These are phyloP conservation scores for Agastache rugosa DNA, from an alignment of 257 asterid genomes.

Conservation along the genomic window DNA sequence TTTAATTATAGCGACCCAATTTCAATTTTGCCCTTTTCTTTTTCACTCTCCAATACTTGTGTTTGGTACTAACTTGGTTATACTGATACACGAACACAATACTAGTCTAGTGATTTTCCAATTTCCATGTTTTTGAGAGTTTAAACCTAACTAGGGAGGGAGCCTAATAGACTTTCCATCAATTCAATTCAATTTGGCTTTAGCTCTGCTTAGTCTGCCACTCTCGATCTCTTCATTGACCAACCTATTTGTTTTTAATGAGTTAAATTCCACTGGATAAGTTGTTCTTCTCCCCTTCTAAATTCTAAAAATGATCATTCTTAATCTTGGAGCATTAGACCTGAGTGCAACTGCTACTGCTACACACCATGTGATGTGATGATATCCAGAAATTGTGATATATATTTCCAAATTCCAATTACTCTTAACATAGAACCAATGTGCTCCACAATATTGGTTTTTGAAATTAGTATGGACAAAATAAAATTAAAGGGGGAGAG, in stretches of 20 bases:
- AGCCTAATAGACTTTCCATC: no score
- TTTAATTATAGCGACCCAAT: background rate
- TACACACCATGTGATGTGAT: background rate
- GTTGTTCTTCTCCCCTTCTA: background rate
- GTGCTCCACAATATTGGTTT: background rate
- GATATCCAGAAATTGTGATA: slow-evolving; percentile 9
- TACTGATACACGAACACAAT: no score
- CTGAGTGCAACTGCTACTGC: background rate
- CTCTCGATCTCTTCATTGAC: background rate
- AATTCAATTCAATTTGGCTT: background rate
- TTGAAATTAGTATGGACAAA: background rate
- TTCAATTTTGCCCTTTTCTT: no score
- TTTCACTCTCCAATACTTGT: no score
- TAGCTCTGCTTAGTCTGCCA: slow-evolving; percentile 7
- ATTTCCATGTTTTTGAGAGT: no score
- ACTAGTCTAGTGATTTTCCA: no score
- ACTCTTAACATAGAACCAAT: background rate
- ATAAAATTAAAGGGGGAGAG: no score
- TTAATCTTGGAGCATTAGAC: background rate
- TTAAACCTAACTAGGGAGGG: no score
- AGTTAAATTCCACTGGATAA: slow-evolving; percentile 13
- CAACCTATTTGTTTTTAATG: slow-evolving; percentile 2
- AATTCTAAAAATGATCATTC: background rate
- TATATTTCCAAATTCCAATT: slow-evolving; percentile 18
- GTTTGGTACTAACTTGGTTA: no score